Conservation (phyloP, 257 asterid species). For the Rubia yunnanensis region DNA sequence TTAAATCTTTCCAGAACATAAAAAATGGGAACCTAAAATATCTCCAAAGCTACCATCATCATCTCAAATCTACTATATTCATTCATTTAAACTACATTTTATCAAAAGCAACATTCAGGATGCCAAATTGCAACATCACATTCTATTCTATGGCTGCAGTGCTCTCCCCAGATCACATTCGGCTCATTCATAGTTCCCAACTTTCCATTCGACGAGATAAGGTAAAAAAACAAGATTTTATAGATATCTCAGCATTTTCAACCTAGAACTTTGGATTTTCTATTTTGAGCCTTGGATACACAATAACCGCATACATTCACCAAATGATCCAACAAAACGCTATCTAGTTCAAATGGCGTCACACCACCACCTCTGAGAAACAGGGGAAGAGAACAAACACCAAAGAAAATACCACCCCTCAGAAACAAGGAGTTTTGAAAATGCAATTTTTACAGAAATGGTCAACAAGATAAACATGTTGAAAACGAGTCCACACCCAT, state of each 20-base stretch:
- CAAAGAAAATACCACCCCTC: neutral
- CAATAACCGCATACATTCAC: neutral
- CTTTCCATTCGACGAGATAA: neutral
- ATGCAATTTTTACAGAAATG: neutral
- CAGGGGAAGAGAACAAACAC: neutral
- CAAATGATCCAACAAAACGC: neutral
- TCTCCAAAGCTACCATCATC: neutral
- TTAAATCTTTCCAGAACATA: neutral
- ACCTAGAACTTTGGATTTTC: neutral
- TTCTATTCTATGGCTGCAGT: neutral
- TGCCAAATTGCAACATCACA: neutral
- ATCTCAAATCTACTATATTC: neutral
- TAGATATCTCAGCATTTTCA: neutral
- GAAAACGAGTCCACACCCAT: neutral
- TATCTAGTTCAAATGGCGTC: neutral
- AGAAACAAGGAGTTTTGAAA: neutral
- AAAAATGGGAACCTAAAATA: neutral
- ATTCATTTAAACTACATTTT: neutral
- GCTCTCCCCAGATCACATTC: neutral
- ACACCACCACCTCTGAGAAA: neutral
- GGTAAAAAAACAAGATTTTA: neutral
- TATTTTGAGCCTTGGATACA: neutral
- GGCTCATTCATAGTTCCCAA: neutral
- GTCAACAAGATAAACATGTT: neutral
- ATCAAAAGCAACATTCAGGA: neutral